Conservation (phyloP, 2,329 filamentous ascomycete genomes). For the Fusarium mexicanum region DNA sequence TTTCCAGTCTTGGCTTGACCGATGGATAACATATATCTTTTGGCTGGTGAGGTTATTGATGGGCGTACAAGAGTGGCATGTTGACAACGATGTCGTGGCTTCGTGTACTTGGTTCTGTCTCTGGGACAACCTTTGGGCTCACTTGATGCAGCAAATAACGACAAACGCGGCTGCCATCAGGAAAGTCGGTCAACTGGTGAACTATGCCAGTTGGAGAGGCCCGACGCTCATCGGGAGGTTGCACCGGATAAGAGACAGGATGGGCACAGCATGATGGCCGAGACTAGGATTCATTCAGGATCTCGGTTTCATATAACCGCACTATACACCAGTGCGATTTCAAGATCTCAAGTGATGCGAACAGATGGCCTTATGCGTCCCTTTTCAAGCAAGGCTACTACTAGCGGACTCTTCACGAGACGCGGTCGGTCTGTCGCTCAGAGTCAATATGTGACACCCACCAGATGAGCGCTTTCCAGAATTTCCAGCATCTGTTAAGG, state of each 20-base stretch:
- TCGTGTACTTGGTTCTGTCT: constrained; percentile 23
- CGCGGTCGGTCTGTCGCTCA: not conserved
- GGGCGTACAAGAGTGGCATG: constrained; percentile 29
- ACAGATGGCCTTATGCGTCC: not conserved
- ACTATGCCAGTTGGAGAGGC: constrained; percentile 4
- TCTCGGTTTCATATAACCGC: not conserved
- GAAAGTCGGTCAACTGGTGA: constrained; percentile 25
- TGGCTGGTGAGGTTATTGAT: constrained; percentile 34
- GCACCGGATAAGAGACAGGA: constrained; percentile 10
- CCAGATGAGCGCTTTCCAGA: constrained; percentile 10
- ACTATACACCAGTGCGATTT: not conserved
- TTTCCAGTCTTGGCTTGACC: constrained; percentile 9
- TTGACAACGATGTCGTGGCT: constrained; percentile 16
- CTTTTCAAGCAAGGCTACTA: constrained; percentile 18
- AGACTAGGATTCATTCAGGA: not conserved
- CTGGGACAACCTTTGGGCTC: constrained; percentile 3
- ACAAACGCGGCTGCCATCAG: constrained; percentile 4
- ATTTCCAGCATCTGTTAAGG: not conserved
- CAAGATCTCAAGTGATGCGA: not conserved
- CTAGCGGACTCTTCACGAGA: constrained; percentile 3
- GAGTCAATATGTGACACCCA: constrained; percentile 9
- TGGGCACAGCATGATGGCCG: not conserved
- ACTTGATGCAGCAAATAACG: constrained; percentile 11
- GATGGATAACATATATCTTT: constrained; percentile 2
- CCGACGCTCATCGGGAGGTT: constrained; percentile 29